Percentiles rank a stretch among this genome's conserved stretches.
These are phyloP conservation scores for Tolypocladium tropicale DNA, from an alignment of 2,329 filamentous ascomycete species.

Conservation along the genomic window DNA sequence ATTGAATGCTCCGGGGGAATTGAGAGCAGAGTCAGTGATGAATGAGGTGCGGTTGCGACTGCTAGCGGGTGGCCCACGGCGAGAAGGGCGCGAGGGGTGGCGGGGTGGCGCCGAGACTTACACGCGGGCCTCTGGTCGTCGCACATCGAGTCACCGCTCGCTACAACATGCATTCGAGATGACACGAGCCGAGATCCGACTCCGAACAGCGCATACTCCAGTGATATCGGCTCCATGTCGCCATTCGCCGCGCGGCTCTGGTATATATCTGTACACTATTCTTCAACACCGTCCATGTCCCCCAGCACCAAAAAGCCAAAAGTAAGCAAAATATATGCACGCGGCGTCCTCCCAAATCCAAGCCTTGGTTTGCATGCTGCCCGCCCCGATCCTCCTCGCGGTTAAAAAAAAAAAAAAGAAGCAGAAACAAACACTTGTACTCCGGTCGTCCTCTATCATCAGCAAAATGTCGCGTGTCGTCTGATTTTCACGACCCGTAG, in stretches of 20 bases:
- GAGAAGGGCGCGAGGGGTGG: not conserved
- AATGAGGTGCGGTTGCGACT: not conserved
- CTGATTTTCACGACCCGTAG: not conserved
- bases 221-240: not conserved
- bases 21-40: not conserved
- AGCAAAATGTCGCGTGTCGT: not conserved
- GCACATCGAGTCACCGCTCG: not conserved
- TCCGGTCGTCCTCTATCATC: conserved; percentile 9
- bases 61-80: too few relatives aligned
- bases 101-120: not conserved
- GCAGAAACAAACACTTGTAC: conserved; percentile 4
- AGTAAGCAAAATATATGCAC: not conserved
- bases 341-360: not conserved
- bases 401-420: too few relatives aligned
- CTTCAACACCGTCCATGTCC: not conserved
- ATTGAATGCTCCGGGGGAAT: not conserved
- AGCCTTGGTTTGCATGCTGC: not conserved
- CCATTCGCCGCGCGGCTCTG: not conserved
- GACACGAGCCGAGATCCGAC: too few relatives aligned
- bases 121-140: not conserved
- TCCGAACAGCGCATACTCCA: not conserved
- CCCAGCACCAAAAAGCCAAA: not conserved
- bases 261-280: not conserved
- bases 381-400: not conserved
- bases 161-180: not conserved